Evolutionary conservation across 148 eudicot genomes (phyloP), one percentile per base, ranked within the genome.

Genomic region (Rhododendron ovatum): DNA sequence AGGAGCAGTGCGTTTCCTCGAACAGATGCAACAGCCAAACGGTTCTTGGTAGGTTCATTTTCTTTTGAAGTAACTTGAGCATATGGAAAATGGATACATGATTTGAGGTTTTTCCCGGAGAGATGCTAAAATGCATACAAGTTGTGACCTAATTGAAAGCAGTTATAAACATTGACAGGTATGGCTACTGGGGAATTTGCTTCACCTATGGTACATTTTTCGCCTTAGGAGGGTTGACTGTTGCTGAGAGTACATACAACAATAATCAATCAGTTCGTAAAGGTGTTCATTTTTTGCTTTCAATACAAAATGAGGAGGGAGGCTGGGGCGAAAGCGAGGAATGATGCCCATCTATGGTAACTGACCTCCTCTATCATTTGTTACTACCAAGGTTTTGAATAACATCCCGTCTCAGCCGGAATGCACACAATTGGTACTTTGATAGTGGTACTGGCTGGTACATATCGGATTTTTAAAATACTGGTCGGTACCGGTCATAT

Each of bases 111-210:
- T 55, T 55, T 3, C 5, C 67, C 0, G 1, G 0, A n/a, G 8
- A 35, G 41, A 33, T 35, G 9, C 37, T 74, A 12, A 73, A 51
- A 51, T 67, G 33, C 28, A 65, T 65, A 65, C 78, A 88, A 39
- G 86, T 86, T 4, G 78, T 84, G 80, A 86, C 82, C 82, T 85
- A 87, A 87, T n/a, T 11, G 33, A 37, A 8, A 18, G 3, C 8
- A 4, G 82, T 1, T 4, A 1, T 1, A 14, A 35, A 57, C 53
- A 22, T 75, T 4, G 85, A n/a, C 80, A 90, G 91, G 91, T 90
- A 90, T 80, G 92, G 92, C 7, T 86, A 81, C 33, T 90, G 92
- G 92, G 92, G 91, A 30, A 86, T 90, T 61, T 90, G 92, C 45
- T 90, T 88, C 71, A 12, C 83, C 4, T 90, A 90, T 48, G 92